Conservation (phyloP, 352 stramenopile genomes). For the Pythium monospermum region DNA sequence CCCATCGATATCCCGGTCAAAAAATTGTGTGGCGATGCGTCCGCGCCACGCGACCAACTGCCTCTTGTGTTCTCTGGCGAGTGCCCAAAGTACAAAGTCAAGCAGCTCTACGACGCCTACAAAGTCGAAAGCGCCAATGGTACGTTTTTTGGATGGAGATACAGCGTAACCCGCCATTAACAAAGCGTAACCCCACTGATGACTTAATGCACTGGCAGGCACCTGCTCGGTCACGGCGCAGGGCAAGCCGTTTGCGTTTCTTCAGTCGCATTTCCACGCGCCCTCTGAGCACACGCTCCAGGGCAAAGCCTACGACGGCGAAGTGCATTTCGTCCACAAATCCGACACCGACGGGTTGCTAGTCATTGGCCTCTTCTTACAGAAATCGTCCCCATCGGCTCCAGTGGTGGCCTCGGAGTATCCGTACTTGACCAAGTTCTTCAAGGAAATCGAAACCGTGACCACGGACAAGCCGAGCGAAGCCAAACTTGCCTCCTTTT, state of each 20-base stretch:
- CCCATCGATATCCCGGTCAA: slow-evolving; percentile 34
- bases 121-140: slow-evolving; percentile 24
- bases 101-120: slow-evolving; percentile 23
- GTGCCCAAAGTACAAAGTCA: slow-evolving; percentile 30
- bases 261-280: slow-evolving; percentile 33
- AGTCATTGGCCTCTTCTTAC: slow-evolving; percentile 22
- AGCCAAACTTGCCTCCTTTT: slow-evolving; percentile 4
- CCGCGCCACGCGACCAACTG: background rate
- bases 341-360: slow-evolving; percentile 9
- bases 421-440: slow-evolving; percentile 26
- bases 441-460: slow-evolving; percentile 29
- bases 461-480: background rate
- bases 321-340: slow-evolving; percentile 41
- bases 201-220: no score
- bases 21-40: background rate
- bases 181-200: no score
- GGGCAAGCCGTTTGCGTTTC: slow-evolving; percentile 19
- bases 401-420: slow-evolving; percentile 18
- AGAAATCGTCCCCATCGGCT: slow-evolving; percentile 9
- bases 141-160: slow-evolving; percentile 12
- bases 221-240: slow-evolving; percentile 15
- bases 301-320: slow-evolving; percentile 29
- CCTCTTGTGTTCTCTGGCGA: slow-evolving; percentile 28
- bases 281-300: slow-evolving; percentile 36
- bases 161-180: no score